A percentile compares a stretch with the other conserved stretches of the same genome.
These are phyloP conservation scores for Oldenlandia corymbosa DNA, from an alignment of 257 asterid species.

Conservation along the genomic window DNA sequence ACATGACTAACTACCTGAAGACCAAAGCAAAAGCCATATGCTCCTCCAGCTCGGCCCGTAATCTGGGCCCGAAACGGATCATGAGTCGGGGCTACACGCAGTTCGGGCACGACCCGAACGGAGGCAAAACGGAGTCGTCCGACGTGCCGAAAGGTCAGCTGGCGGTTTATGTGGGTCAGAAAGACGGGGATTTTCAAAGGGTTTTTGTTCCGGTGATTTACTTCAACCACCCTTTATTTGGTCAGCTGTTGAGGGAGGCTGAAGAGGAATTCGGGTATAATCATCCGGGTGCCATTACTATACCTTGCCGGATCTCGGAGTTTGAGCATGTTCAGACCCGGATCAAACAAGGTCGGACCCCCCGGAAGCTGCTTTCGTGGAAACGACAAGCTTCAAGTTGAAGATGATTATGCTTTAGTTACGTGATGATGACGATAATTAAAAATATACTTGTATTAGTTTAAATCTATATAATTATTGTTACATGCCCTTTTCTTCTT, in stretches of 20 bases:
- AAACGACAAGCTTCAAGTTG: constrained; percentile 21
- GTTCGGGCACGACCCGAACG: constrained; percentile 45
- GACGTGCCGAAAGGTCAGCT: constrained; percentile 62
- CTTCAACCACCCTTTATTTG: constrained; percentile 73
- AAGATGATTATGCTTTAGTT: background rate
- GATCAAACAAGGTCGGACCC: constrained; percentile 46
- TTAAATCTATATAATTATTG: background rate
- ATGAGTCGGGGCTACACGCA: constrained; percentile 31
- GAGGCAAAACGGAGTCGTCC: constrained; percentile 21
- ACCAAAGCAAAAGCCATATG: constrained; percentile 50
- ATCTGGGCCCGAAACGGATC: constrained; percentile 17
- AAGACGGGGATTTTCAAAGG: constrained; percentile 55
- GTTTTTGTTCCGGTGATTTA: constrained; percentile 69
- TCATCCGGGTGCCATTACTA: constrained; percentile 77
- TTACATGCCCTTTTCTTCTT: too few species aligned
- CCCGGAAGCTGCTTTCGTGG: constrained; percentile 41
- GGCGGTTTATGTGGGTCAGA: constrained; percentile 80
- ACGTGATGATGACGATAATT: constrained; percentile 9
- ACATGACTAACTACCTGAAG: constrained; percentile 43
- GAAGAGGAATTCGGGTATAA: constrained; percentile 74
- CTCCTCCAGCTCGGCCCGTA: constrained; percentile 14
- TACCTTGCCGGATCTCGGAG: constrained; percentile 90
- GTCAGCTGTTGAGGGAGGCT: constrained; percentile 58
- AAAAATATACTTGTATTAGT: background rate
- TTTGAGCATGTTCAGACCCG: constrained; percentile 85